These are phyloP conservation scores for Betula pendula DNA, from an alignment of 306 rosid genomes.

Conservation along the genomic window DNA sequence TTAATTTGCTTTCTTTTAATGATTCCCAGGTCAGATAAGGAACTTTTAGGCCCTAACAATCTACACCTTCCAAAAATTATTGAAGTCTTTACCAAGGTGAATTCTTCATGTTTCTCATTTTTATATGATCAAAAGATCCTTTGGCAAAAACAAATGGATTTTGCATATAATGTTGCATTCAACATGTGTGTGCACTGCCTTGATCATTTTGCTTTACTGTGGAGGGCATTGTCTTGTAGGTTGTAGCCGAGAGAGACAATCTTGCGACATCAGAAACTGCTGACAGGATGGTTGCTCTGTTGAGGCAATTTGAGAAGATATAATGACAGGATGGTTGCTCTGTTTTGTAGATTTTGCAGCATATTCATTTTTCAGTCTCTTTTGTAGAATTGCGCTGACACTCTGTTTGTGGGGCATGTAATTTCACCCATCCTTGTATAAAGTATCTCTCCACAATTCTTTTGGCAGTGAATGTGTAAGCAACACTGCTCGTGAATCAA, in stretches of 20 bases:
- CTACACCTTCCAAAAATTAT: constrained; percentile 14
- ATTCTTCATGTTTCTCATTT: neutral
- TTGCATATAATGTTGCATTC: no score
- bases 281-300: neutral
- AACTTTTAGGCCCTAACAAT: constrained; percentile 28
- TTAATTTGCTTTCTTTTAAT: neutral
- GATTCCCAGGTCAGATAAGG: constrained; percentile 20
- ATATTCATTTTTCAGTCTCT: no score
- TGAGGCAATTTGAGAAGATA: neutral
- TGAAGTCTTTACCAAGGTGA: constrained; percentile 17
- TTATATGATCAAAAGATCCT: neutral
- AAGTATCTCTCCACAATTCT: no score
- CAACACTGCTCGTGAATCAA: no score
- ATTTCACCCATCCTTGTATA: no score
- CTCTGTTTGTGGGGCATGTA: no score
- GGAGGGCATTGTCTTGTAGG: constrained; percentile 6
- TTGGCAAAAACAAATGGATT: neutral
- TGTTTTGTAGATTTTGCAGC: no score
- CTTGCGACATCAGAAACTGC: constrained; percentile 27
- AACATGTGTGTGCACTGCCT: no score
- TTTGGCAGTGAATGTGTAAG: no score
- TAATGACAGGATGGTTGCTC: no score
- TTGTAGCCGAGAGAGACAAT: constrained; percentile 9
- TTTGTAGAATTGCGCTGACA: no score
- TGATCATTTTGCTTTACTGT: no score